Percentiles rank a stretch among this genome's conserved stretches.
phyloP scores from a whole-genome alignment of 192 early-diverging fungal species.

The Umbelopsis vinacea region DNA sequence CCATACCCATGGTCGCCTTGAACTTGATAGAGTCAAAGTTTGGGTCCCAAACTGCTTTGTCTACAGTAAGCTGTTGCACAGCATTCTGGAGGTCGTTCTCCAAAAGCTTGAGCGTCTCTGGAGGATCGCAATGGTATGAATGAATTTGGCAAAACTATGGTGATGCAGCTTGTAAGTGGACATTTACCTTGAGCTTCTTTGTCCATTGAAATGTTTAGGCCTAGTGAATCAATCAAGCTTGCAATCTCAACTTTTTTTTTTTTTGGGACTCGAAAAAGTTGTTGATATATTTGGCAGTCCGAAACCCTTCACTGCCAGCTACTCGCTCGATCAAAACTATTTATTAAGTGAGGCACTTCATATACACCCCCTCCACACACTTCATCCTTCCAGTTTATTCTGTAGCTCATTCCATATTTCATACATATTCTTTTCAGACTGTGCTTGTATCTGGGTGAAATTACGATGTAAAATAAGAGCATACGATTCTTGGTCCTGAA shows the following conservation, averaged over 20 bases:
- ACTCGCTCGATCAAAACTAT: too few species aligned
- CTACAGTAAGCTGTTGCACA: not conserved
- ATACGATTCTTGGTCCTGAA: slow-evolving; percentile 14
- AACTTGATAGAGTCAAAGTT: slow-evolving; percentile 31
- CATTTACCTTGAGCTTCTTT: not conserved
- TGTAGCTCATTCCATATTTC: slow-evolving; percentile 6
- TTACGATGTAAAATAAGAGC: slow-evolving; percentile 7
- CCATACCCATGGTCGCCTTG: slow-evolving; percentile 31
- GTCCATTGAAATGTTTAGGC: not conserved
- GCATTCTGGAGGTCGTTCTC: slow-evolving; percentile 5
- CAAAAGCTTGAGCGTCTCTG: not conserved
- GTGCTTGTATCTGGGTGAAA: slow-evolving; percentile 9
- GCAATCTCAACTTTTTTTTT: too few species aligned
- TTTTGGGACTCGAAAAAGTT: too few species aligned
- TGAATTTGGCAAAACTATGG: not conserved
- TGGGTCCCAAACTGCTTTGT: slow-evolving; percentile 2
- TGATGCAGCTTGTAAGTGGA: not conserved
- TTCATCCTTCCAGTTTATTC: slow-evolving; percentile 2
- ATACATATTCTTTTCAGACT: slow-evolving; percentile 11
- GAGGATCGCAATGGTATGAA: not conserved
- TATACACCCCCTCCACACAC: not conserved
- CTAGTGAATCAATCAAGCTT: too few species aligned
- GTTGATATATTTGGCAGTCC: too few species aligned
- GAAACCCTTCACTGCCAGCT: too few species aligned
- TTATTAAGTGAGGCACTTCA: too few species aligned